These are phyloP conservation scores for Cutaneotrichosporon cavernicola DNA, from an alignment of 1,284 basidiomycete species.

Conservation along the genomic window DNA sequence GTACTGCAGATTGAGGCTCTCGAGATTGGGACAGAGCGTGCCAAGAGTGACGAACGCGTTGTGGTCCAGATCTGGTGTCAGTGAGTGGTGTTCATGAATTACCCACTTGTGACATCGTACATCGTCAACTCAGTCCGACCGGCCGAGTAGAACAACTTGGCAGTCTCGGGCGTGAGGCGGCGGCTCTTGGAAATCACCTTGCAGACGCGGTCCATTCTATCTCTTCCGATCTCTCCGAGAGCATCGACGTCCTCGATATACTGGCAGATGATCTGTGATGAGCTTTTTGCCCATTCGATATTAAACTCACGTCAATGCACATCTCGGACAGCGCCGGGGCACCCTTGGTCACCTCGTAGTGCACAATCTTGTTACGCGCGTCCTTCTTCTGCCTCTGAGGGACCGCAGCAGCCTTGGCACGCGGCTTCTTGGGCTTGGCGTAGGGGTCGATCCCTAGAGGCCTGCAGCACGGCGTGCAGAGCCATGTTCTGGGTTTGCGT, in stretches of 20 bases:
- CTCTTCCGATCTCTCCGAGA: slow-evolving; percentile 76
- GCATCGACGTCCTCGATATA: slow-evolving; percentile 89
- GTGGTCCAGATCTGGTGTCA: slow-evolving; percentile 63
- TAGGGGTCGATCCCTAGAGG: slow-evolving; percentile 73
- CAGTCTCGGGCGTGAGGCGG: slow-evolving; percentile 75
- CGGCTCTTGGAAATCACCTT: slow-evolving; percentile 84
- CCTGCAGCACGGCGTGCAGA: slow-evolving; percentile 78
- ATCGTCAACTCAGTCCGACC: slow-evolving; percentile 68
- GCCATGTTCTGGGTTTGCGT: slow-evolving; percentile 64
- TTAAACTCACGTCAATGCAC: slow-evolving; percentile 67
- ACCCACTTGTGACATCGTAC: slow-evolving; percentile 87
- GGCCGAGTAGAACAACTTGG: slow-evolving; percentile 76
- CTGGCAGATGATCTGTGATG: slow-evolving; percentile 68
- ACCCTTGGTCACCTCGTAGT: slow-evolving; percentile 66
- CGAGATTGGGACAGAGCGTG: slow-evolving; percentile 76
- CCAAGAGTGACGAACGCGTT: slow-evolving; percentile 67
- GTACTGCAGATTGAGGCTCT: slow-evolving; percentile 72
- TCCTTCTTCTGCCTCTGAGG: slow-evolving; percentile 50
- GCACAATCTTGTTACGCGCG: slow-evolving; percentile 56
- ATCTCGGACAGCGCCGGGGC: slow-evolving; percentile 69
- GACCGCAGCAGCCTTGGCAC: slow-evolving; percentile 56
- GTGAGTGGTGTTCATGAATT: background rate
- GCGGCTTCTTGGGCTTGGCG: slow-evolving; percentile 63
- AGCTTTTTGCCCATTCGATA: background rate
- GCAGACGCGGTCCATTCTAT: slow-evolving; percentile 78